Percentiles rank a stretch among this genome's conserved stretches.
These are phyloP conservation scores for Auricularia cornea DNA, from an alignment of 768 basidiomycete species.

Conservation along the genomic window DNA sequence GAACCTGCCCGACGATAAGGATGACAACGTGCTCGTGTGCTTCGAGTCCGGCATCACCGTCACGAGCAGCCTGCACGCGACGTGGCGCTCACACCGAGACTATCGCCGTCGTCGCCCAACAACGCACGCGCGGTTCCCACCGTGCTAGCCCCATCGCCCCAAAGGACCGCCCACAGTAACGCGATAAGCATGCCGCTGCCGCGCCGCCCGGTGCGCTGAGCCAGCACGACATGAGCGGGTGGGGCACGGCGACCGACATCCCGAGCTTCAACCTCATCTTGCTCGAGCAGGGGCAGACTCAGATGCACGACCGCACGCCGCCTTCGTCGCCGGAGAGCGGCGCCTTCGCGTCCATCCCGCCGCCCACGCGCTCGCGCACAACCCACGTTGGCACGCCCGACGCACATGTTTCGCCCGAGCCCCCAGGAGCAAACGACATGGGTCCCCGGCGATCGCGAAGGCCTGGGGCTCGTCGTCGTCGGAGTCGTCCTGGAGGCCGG, in stretches of 20 bases:
- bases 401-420: slow-evolving; percentile 15
- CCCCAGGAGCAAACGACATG: no score
- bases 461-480: no score
- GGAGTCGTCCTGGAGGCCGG: no score
- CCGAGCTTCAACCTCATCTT: slow-evolving; percentile 61
- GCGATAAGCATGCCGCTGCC: background rate
- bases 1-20: slow-evolving; percentile 35
- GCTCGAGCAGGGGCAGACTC: slow-evolving; percentile 70
- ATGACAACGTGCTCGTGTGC: background rate
- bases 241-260: background rate
- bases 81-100: background rate
- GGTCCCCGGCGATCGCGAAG: no score
- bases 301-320: slow-evolving; percentile 42
- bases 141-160: slow-evolving; percentile 1
- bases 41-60: background rate
- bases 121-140: background rate
- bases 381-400: background rate
- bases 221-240: background rate
- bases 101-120: background rate
- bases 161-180: slow-evolving; percentile 1
- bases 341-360: slow-evolving; percentile 13
- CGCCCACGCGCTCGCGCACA: slow-evolving; percentile 24
- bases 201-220: background rate
- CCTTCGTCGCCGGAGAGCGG: background rate
- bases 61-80: background rate